A percentile compares a stretch with the other conserved stretches of the same genome.
Evolutionary conservation across 2,329 filamentous ascomycete species (phyloP).

Genomic region (Fusarium udum): DNA sequence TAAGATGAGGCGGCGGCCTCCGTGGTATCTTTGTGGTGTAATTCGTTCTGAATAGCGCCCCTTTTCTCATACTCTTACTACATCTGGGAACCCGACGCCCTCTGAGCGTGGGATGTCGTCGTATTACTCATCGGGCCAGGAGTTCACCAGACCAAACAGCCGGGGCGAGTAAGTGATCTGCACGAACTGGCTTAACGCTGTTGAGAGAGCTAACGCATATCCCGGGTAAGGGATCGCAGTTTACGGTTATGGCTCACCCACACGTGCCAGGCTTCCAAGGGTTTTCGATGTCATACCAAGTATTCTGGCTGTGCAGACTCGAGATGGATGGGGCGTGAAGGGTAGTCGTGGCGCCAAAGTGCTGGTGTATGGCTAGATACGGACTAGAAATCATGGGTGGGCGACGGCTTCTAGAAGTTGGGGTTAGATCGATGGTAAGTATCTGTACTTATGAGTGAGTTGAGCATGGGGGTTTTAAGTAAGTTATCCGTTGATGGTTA

Average conservation of each 20-base stretch:
- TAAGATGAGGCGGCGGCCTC: background rate
- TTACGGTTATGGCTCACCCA: background rate
- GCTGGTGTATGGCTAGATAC: conserved; percentile 1
- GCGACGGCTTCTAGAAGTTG: conserved; percentile 22
- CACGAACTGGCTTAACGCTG: conserved; percentile 12
- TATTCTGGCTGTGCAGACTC: background rate
- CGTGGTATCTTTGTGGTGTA: background rate
- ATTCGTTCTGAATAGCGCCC: background rate
- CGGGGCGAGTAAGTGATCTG: conserved; percentile 7
- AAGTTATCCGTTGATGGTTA: conserved; percentile 9
- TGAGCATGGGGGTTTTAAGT: conserved; percentile 19
- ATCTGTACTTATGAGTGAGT: conserved; percentile 17
- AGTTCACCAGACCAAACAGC: background rate
- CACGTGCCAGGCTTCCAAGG: background rate
- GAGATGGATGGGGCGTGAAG: conserved; percentile 16
- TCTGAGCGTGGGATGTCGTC: background rate
- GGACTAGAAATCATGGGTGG: background rate
- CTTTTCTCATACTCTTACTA: conserved; percentile 21
- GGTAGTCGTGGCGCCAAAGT: conserved; percentile 8
- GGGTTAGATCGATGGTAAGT: conserved; percentile 19
- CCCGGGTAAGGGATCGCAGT: conserved; percentile 5
- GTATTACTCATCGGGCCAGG: conserved; percentile 26
- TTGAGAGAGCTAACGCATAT: conserved; percentile 18
- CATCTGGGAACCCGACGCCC: conserved; percentile 10
- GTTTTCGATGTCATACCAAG: background rate